Evolutionary conservation across 2,329 filamentous ascomycete genomes (phyloP), one percentile per base, ranked within the genome.

Genomic region (Hypoxylon sp.): DNA sequence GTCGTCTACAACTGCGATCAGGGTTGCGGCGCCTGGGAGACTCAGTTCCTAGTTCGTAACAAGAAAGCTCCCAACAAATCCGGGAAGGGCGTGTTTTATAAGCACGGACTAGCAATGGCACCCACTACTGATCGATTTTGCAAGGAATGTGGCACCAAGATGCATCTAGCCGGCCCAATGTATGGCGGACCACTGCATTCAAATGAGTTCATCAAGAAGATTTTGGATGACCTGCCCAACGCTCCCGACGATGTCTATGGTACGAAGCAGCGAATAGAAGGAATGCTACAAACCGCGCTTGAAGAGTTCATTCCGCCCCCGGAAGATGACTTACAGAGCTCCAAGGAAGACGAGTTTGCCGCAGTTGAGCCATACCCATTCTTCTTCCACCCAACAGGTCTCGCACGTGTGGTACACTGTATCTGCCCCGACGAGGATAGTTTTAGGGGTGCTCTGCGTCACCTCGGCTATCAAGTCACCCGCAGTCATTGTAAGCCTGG

Each of bases 81-180:
- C 62, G 91, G 90, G 1, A 85, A 82, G 5, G 87, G 87, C 0
- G 84, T 85, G 2, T 93, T 90, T 73, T 95, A 92, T 81, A 97
- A 98, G 77, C 91, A 97, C 76, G 85, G 86, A 0, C 89, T 94
- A 69, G 87, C 91, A 0, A 85, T 91, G 75, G 94, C 86, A 0
- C 93, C 94, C 1, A 86, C 87, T 0, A 82, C 87, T 3, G 86
- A 89, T 63, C 84, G 86, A 14, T 81, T 85, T 41, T 99, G 96
- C 79, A 86, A 89, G 65, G 93, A 98, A 78, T 99, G 96, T 77
- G 92, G 91, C 7, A 89, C 87, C 76, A 95, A 91, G 77, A 97
- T 91, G 80, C 96, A 98, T 79, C 79, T 98, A 13, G 91, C 90
- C 3, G 96, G 96, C 1, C 96, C 96, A 0, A 98, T 99, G 95